Conservation (phyloP, 1,284 basidiomycete genomes). For the Mycena citricolor region DNA sequence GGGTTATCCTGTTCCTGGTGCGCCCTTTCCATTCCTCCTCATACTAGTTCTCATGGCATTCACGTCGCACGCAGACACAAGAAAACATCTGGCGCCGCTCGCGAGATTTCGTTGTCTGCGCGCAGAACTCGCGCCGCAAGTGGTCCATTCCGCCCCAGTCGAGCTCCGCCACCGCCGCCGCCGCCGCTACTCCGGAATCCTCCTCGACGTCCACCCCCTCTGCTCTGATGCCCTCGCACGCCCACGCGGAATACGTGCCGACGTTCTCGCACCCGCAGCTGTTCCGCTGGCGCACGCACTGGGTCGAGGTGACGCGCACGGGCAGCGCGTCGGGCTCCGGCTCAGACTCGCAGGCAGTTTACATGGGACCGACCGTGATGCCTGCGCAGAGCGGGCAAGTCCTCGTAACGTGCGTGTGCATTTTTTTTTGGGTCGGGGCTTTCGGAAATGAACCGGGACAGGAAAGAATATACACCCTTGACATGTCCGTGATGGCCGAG, state of each 20-base stretch:
- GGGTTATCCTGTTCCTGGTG: constrained; percentile 48
- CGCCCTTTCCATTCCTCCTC: constrained; percentile 15
- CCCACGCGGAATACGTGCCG: constrained; percentile 50
- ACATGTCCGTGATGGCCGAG: constrained; percentile 42
- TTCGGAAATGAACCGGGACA: background rate
- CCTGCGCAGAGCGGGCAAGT: constrained; percentile 8
- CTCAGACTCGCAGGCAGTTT: background rate
- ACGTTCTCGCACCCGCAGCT: constrained; percentile 45
- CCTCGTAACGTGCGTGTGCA: constrained; percentile 14
- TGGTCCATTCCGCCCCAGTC: constrained; percentile 35
- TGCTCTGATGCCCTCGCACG: too few species aligned
- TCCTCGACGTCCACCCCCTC: too few species aligned
- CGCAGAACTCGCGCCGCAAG: constrained; percentile 42
- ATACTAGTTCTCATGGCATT: background rate
- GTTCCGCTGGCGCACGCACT: constrained; percentile 51
- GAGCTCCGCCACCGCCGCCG: constrained; percentile 8
- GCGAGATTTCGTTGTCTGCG: constrained; percentile 44
- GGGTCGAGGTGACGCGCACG: constrained; percentile 43
- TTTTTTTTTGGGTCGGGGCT: background rate
- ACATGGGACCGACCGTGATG: background rate
- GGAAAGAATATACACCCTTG: constrained; percentile 44
- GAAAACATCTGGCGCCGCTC: constrained; percentile 50
- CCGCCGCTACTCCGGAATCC: too few species aligned
- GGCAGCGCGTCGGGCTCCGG: constrained; percentile 8
- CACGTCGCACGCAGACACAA: constrained; percentile 36